Conservation (phyloP, 1,139 yeast genomes). For the Ogataea hybrid region DNA sequence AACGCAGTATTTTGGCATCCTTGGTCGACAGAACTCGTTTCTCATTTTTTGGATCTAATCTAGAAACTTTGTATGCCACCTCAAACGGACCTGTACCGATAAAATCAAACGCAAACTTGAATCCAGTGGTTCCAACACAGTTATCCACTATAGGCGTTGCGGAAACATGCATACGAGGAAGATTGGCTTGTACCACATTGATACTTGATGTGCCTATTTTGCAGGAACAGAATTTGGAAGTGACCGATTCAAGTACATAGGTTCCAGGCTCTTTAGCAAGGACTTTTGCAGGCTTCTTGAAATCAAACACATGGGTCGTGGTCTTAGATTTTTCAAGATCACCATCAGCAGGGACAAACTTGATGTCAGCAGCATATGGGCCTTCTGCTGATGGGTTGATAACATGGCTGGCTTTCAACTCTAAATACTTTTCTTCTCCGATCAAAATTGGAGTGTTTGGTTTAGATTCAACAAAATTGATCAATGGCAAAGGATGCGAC, state of each 20-base stretch:
- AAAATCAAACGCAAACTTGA: constrained; percentile 61
- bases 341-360: constrained; percentile 28
- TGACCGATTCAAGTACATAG: constrained; percentile 52
- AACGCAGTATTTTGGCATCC: constrained; percentile 31
- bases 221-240: constrained; percentile 66
- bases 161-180: constrained; percentile 51
- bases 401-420: constrained; percentile 29
- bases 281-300: constrained; percentile 35
- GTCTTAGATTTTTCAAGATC: constrained; percentile 34
- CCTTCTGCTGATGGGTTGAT: constrained; percentile 36
- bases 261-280: constrained; percentile 57
- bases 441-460: constrained; percentile 44
- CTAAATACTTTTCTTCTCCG: constrained; percentile 39
- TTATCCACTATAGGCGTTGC: constrained; percentile 71
- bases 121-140: constrained; percentile 92
- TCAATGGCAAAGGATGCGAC: constrained; percentile 61
- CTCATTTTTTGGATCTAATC: constrained; percentile 38
- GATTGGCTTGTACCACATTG: constrained; percentile 28
- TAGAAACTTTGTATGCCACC: constrained; percentile 60
- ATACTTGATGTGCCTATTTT: constrained; percentile 24
- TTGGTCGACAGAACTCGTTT: constrained; percentile 36
- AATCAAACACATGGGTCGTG: constrained; percentile 40
- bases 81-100: constrained; percentile 83
- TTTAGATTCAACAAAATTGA: constrained; percentile 40
- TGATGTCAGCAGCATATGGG: constrained; percentile 48